Evolutionary conservation across 192 early-diverging fungal species (phyloP).

Genomic region (Rhizophagus sp.): DNA sequence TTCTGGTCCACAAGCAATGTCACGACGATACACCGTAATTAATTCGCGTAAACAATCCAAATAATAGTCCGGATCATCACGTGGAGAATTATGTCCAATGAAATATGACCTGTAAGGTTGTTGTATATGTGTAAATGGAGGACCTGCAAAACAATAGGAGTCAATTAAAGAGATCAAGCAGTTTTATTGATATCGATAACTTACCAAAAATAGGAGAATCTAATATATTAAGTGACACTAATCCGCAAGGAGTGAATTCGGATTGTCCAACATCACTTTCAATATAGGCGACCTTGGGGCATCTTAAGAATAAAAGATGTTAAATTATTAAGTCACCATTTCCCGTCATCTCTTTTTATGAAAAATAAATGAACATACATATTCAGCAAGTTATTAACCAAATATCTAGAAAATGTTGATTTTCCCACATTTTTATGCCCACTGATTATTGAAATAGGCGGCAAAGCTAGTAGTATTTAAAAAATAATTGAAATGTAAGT

Average conservation of each 20-base stretch:
- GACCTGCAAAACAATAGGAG: conserved; percentile 43
- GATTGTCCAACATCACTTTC: conserved; percentile 94
- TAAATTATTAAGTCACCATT: conserved; percentile 21
- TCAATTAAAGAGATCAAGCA: background rate
- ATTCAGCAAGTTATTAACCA: conserved; percentile 76
- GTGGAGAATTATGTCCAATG: conserved; percentile 74
- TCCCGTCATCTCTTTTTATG: too few relatives aligned
- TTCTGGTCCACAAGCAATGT: conserved; percentile 38
- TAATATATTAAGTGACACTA: conserved; percentile 77
- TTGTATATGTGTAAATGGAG: conserved; percentile 78
- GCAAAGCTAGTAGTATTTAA: conserved; percentile 19
- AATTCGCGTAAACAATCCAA: conserved; percentile 65
- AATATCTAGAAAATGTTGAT: conserved; percentile 79
- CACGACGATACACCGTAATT: conserved; percentile 54
- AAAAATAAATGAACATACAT: conserved; percentile 45
- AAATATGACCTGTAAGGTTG: conserved; percentile 69
- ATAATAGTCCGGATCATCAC: conserved; percentile 83
- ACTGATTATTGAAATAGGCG: conserved; percentile 64
- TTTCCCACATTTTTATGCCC: conserved; percentile 88
- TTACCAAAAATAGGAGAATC: conserved; percentile 60
- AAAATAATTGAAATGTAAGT: background rate
- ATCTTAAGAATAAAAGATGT: conserved; percentile 40
- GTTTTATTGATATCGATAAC: background rate
- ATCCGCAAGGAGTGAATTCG: conserved; percentile 82
- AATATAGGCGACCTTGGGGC: conserved; percentile 74